Evolutionary conservation across 805 yeast species (phyloP), one percentile per base, ranked within the genome.

Genomic region (Millerozyma acaciae): DNA sequence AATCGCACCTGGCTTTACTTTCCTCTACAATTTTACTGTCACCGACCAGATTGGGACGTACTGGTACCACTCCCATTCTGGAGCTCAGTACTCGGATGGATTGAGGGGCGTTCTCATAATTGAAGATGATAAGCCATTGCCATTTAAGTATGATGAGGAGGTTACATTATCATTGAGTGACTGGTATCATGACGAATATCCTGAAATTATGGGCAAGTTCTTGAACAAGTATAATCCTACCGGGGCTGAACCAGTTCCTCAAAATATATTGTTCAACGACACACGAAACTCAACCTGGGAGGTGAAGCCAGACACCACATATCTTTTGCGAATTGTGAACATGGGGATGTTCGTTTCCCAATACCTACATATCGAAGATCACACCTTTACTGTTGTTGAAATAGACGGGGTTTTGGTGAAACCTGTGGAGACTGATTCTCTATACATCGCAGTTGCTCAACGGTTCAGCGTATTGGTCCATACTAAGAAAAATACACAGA

Each of bases 191-290:
- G 70, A 71, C 28, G 57, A 60, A 32, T 69, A 80, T 20, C 65
- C 66, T 16, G 75, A 60, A 23, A 65, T 83, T 45, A 62, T 69
- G 43, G 64, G 70, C 12, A 38, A 48, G 22, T 89, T 93, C 65
- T 54, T 88, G 68, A 75, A 65, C 44, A 56, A 80, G 42, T 79
- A 70, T 67, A 93, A 93, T 62, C 98, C 98, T 38, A 86, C 96
- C 7, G 98, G 98, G 53, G 96, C 97, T 27, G 98, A 93, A 65
- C 98, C 98, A 32, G 80, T 93, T 47, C 98, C 98, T 6, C 83
- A 84, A 45, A 68, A 73, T 55, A 60, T 84, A 47, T 71, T 93
- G 48, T 68, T 88, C 58, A 90, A 90, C 65, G 87, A 88, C 54
- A 80, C 95, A 8, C 74, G 70, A 51, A 82, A 84, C 60, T 66